Percentiles rank a stretch among this genome's conserved stretches.
phyloP scores from a whole-genome alignment of 345 rosid species.

The Melaleuca alternifolia region DNA sequence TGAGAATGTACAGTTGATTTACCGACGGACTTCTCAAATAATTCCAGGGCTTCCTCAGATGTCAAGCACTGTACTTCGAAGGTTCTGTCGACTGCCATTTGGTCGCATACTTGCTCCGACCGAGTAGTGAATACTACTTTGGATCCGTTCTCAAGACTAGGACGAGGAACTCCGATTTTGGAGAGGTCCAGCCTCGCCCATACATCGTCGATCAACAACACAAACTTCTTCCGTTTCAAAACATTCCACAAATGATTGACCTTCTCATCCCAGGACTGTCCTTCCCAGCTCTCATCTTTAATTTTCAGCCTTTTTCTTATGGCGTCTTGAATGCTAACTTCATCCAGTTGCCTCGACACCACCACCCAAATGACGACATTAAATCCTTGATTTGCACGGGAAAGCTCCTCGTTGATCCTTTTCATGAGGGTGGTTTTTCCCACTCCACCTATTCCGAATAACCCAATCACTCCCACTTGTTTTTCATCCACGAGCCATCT shows the following conservation, averaged over 20 bases:
- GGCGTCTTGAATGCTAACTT: background rate
- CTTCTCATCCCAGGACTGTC: background rate
- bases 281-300: background rate
- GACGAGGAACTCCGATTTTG: background rate
- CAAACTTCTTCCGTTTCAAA: background rate
- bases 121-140: background rate
- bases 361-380: background rate
- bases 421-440: conserved; percentile 13
- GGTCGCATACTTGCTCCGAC: background rate
- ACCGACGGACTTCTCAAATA: background rate
- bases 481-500: background rate
- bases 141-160: background rate
- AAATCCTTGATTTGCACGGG: fast-evolving
- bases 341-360: background rate
- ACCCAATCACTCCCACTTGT: background rate
- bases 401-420: background rate
- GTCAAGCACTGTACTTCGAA: background rate
- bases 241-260: background rate
- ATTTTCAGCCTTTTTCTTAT: background rate
- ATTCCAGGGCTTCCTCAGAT: background rate
- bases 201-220: conserved; percentile 9
- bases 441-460: conserved; percentile 4
- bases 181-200: background rate
- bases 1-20: background rate
- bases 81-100: background rate